A percentile compares a stretch with the other conserved stretches of the same genome.
Evolutionary conservation across 352 stramenopile genomes (phyloP).

Genomic region (Pelagophyceae sp.): DNA sequence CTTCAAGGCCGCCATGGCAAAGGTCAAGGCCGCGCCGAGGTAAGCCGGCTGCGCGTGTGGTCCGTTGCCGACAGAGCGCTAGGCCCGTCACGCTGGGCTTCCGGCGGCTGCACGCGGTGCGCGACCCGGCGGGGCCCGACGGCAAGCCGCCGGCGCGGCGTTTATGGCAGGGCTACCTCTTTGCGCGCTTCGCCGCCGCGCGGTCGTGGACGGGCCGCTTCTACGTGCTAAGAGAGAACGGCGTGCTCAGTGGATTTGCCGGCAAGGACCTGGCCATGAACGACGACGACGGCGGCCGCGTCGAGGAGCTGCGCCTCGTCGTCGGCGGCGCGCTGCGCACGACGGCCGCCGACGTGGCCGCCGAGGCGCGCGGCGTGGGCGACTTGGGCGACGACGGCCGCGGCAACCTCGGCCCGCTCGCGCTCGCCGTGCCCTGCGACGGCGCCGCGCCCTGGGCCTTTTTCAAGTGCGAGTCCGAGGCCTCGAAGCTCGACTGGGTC

Average conservation of each 20-base stretch:
- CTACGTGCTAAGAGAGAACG: conserved; percentile 30
- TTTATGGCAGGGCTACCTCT: conserved; percentile 34
- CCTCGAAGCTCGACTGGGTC: conserved; percentile 26
- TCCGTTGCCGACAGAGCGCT: no score
- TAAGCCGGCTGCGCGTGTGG: conserved; percentile 6
- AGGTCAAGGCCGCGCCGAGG: not conserved
- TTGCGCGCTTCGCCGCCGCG: conserved; percentile 10
- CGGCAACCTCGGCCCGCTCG: not conserved
- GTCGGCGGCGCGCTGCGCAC: not conserved
- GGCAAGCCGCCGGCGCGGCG: conserved; percentile 18
- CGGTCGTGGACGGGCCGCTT: conserved; percentile 27
- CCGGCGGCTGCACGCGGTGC: conserved; percentile 29
- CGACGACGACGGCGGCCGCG: no score
- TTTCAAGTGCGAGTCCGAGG: conserved; percentile 21
- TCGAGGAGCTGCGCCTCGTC: not conserved
- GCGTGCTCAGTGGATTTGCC: conserved; percentile 11
- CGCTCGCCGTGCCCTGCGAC: conserved; percentile 21
- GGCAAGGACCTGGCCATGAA: conserved; percentile 27
- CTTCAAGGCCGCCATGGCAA: conserved; percentile 22
- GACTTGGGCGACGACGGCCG: not conserved
- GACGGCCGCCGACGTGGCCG: not conserved
- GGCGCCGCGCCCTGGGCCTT: not conserved
- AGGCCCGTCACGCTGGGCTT: conserved; percentile 28
- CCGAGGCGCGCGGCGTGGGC: not conserved
- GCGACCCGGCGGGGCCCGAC: conserved; percentile 11